Base-by-base conservation (phyloP, 768 basidiomycete species). In the Leccinum imitatum region DNA sequence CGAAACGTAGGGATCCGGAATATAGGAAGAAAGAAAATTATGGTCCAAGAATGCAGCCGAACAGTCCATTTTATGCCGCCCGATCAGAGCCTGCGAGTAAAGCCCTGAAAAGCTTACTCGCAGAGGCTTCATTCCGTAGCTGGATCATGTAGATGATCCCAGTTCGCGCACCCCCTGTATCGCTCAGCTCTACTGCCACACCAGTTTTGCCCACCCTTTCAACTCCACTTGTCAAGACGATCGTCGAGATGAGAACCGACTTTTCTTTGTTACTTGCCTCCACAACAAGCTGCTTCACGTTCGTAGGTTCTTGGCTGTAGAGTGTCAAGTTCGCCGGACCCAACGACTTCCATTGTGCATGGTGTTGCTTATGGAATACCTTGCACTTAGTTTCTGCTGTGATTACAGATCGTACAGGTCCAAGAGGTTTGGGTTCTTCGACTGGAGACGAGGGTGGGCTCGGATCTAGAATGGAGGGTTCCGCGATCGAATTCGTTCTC, bases 141-240 rank as follows among this genome's bases (percentile, higher is more conserved):
- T 98, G 95, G 57, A 98, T 87, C 97, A 99, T 97, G 75, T 99
- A 97, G 58, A 98, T 79, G 70, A 98, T 86, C 25, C 96, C 97
- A 14, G 95, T 95, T 60, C 96, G 84, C 53, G 84, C 74, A n/a
- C 97, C 97, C 58, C 87, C 82, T 1, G 73, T 64, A 77, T 95
- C 92, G 73, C 92, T 95, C 54, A 99, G 77, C 75, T 98, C 96
- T 63, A 99, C 89, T 50, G 97, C 97, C 44, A 99, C 89, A 14
- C 97, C 97, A 3, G 96, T 98, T 78, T 96, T 98, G 21, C 93
- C 97, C n/a, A 99, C 96, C 50, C 96, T 82, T 76, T 99, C 97
- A 27, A 98, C 96, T 8, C 95, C 97, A 72, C 98, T 95, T 5
- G 89, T 93, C 54, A 98, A 79, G 31, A 99, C 92, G 62, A 98